phyloP scores from a whole-genome alignment of 2,329 filamentous ascomycete species.

The Huntiella abstrusa region DNA sequence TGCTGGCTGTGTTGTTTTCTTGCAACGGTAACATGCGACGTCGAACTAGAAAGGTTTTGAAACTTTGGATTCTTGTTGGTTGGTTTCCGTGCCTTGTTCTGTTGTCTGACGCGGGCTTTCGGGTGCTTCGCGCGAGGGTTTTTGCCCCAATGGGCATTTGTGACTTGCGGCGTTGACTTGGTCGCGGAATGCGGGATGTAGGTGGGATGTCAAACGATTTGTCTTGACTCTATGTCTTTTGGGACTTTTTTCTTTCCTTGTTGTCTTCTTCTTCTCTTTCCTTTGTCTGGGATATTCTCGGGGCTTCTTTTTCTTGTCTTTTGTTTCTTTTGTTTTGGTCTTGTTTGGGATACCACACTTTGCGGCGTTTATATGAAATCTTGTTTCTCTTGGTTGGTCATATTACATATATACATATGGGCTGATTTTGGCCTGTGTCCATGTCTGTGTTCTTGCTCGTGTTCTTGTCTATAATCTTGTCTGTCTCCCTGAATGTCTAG shows the following conservation, averaged over 20 bases:
- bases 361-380: not conserved
- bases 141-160: not conserved
- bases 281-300: not conserved
- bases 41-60: too few species aligned
- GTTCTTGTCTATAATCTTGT: too few species aligned
- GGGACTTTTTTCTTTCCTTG: too few species aligned
- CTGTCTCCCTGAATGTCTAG: too few species aligned
- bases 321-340: not conserved
- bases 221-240: too few species aligned
- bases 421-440: not conserved
- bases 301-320: not conserved
- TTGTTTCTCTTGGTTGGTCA: not conserved
- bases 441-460: not conserved
- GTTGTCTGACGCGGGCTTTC: not conserved
- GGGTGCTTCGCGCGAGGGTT: not conserved
- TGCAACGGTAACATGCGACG: too few species aligned
- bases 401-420: not conserved
- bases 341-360: constrained; percentile 2
- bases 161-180: too few species aligned
- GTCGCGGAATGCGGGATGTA: too few species aligned
- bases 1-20: too few species aligned
- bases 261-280: not conserved
- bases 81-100: not conserved
- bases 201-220: too few species aligned
- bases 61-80: too few species aligned